Conservation (phyloP, 2,329 filamentous ascomycete genomes). For the Fusarium staphyleae region DNA sequence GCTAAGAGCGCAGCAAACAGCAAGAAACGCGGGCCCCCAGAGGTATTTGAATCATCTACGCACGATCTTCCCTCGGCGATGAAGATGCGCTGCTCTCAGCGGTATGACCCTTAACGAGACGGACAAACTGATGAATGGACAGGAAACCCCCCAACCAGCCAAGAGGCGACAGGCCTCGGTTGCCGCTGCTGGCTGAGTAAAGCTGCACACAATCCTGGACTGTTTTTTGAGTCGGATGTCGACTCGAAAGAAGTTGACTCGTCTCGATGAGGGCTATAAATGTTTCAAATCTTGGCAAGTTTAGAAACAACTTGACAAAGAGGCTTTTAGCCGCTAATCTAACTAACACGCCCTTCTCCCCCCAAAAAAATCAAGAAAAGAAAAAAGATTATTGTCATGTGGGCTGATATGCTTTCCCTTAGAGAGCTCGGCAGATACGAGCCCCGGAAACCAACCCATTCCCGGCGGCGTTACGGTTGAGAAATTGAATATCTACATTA, state of each 20-base stretch:
- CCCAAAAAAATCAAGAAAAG: background rate
- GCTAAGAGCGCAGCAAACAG: slow-evolving; percentile 49
- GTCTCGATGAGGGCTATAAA: slow-evolving; percentile 11
- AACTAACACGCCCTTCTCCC: slow-evolving; percentile 17
- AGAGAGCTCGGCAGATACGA: slow-evolving; percentile 24
- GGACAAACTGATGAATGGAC: slow-evolving; percentile 38
- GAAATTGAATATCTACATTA: slow-evolving; percentile 36
- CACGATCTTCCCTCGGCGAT: slow-evolving; percentile 15
- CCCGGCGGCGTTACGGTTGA: slow-evolving; percentile 23
- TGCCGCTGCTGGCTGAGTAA: slow-evolving; percentile 49
- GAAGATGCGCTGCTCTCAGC: slow-evolving; percentile 15
- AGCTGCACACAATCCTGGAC: slow-evolving; percentile 13
- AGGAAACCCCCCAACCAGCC: slow-evolving; percentile 51
- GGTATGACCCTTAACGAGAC: slow-evolving; percentile 6
- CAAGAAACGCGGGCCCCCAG: slow-evolving; percentile 59
- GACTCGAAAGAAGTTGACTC: slow-evolving; percentile 16
- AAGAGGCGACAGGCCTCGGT: slow-evolving; percentile 54
- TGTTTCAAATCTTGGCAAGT: slow-evolving; percentile 24
- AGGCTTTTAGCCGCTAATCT: slow-evolving; percentile 15
- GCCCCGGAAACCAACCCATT: slow-evolving; percentile 20
- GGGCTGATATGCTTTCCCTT: slow-evolving; percentile 26
- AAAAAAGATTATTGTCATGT: slow-evolving; percentile 20
- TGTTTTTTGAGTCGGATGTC: slow-evolving; percentile 16
- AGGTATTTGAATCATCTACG: slow-evolving; percentile 48
- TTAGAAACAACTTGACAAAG: slow-evolving; percentile 19